phyloP scores from a whole-genome alignment of 2,329 filamentous ascomycete genomes.

The Cladosporium sp. region DNA sequence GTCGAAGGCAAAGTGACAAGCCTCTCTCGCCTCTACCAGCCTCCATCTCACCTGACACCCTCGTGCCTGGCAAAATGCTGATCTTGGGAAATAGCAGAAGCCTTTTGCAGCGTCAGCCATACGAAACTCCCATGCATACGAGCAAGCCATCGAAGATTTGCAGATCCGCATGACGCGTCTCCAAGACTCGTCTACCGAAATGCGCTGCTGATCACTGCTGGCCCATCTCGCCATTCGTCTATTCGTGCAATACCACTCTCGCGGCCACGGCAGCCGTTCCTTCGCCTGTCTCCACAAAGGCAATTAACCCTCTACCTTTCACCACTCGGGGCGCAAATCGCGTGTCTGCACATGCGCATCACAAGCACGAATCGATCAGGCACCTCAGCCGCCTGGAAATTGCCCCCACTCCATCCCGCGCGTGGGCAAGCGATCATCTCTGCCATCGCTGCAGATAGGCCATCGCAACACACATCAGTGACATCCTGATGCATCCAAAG shows the following conservation, averaged over 20 bases:
- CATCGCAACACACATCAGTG: not conserved
- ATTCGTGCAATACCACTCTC: not conserved
- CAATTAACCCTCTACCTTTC: not conserved
- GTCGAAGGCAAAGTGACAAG: not conserved
- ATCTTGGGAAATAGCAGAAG: not conserved
- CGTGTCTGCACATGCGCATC: not conserved
- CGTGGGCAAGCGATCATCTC: not conserved
- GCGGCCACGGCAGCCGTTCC: no score
- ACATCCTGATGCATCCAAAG: not conserved
- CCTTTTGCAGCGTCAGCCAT: not conserved
- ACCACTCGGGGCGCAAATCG: not conserved
- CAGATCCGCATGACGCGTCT: not conserved
- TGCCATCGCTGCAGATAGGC: not conserved
- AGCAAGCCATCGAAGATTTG: not conserved
- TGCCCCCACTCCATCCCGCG: not conserved
- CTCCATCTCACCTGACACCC: not conserved
- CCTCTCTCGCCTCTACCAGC: not conserved
- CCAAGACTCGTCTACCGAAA: conserved; percentile 1
- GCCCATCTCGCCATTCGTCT: not conserved
- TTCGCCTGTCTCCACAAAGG: not conserved
- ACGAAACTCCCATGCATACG: not conserved
- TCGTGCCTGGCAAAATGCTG: no score
- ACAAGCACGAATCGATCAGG: not conserved
- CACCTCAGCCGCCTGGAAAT: not conserved
- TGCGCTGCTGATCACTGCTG: not conserved